A percentile compares a stretch with the other conserved stretches of the same genome.
phyloP scores from a whole-genome alignment of 1,284 basidiomycete species.

The Irpex sp. region DNA sequence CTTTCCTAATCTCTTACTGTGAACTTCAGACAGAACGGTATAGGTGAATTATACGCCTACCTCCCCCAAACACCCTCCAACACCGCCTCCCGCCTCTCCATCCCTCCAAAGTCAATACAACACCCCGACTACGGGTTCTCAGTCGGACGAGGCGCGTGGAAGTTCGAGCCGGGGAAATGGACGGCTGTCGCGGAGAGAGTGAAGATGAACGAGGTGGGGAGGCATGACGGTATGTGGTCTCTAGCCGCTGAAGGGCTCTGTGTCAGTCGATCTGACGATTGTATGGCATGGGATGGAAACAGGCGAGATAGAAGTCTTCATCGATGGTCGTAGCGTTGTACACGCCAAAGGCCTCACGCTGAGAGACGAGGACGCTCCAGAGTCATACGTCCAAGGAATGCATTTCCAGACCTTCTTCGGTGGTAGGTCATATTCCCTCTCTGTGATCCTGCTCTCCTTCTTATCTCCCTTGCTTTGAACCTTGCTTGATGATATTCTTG shows the following conservation, averaged over 20 bases:
- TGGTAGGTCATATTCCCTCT: constrained; percentile 33
- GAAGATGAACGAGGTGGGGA: constrained; percentile 53
- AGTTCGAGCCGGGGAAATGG: constrained; percentile 48
- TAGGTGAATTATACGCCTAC: constrained; percentile 59
- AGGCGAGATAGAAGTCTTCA: constrained; percentile 58
- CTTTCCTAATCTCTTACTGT: background rate
- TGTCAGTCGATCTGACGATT: background rate
- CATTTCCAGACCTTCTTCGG: constrained; percentile 78
- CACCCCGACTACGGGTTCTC: constrained; percentile 60
- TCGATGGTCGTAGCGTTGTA: constrained; percentile 51
- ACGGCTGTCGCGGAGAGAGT: constrained; percentile 57
- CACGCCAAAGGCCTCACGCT: constrained; percentile 39
- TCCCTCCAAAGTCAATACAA: constrained; percentile 46
- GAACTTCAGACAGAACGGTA: constrained; percentile 34
- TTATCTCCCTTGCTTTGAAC: background rate
- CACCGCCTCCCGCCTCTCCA: constrained; percentile 35
- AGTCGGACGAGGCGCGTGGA: constrained; percentile 53
- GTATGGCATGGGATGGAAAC: too few relatives aligned
- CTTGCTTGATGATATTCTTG: background rate
- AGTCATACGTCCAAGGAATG: constrained; percentile 49
- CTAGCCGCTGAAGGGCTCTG: background rate
- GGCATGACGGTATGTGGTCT: constrained; percentile 36
- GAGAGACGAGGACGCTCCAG: constrained; percentile 33
- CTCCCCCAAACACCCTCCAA: constrained; percentile 46
- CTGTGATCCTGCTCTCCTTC: background rate